These are phyloP conservation scores for Yamagishiella unicocca DNA, from an alignment of 139 green algal genomes.

Conservation along the genomic window DNA sequence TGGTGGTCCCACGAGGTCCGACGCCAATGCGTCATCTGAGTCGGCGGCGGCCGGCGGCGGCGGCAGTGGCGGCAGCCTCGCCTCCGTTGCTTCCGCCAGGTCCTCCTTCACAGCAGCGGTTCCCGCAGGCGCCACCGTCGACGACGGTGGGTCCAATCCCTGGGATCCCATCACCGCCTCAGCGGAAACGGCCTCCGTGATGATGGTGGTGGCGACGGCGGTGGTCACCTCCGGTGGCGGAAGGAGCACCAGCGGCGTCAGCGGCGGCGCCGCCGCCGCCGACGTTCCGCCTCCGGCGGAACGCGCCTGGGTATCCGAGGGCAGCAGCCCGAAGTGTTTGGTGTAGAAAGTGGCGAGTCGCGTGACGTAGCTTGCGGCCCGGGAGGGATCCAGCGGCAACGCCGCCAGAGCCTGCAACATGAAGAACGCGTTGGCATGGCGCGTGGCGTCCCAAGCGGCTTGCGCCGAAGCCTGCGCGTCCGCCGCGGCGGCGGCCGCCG, in stretches of 20 bases:
- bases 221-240: background rate
- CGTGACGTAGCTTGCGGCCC: slow-evolving; percentile 55
- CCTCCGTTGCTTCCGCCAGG: background rate
- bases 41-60: background rate
- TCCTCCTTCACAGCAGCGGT: no score
- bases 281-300: background rate
- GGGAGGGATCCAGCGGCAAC: slow-evolving; percentile 56
- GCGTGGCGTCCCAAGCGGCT: slow-evolving; percentile 55
- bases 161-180: no score
- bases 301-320: background rate
- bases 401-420: slow-evolving; percentile 47
- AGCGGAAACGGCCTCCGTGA: background rate
- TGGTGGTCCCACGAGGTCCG: no score
- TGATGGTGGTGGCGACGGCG: background rate
- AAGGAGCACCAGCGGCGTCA: background rate
- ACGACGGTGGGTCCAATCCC: no score
- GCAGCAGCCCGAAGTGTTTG: slow-evolving; percentile 67
- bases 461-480: background rate
- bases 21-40: no score
- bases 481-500: background rate
- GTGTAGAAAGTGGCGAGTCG: slow-evolving; percentile 72
- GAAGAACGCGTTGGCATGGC: slow-evolving; percentile 60
- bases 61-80: background rate
- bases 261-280: background rate
- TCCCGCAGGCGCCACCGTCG: no score